Evolutionary conservation across 371 early-diverging fungal species (phyloP).

Genomic region (Nematocida major): DNA sequence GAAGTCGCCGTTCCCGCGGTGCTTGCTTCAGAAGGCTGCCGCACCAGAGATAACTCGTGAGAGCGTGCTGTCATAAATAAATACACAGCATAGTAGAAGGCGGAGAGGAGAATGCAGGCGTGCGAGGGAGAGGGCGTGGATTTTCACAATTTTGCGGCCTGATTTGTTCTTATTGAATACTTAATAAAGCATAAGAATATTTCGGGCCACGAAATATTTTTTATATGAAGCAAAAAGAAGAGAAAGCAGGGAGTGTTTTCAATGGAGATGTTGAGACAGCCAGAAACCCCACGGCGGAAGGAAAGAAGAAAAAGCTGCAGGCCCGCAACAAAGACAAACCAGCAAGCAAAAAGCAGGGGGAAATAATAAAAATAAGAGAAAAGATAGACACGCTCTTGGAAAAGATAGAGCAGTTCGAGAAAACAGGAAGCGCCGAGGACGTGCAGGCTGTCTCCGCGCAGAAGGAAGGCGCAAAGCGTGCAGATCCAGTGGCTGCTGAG

Average conservation of each 20-base stretch:
- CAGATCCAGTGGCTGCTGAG: no score
- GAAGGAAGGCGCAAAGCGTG: no score
- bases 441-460: no score
- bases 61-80: conserved; percentile 69
- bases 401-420: conserved; percentile 5
- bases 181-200: conserved; percentile 8
- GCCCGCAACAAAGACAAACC: neutral
- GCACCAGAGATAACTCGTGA: no score
- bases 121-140: conserved; percentile 69
- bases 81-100: conserved; percentile 72
- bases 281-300: neutral
- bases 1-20: no score
- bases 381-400: conserved; percentile 26
- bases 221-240: conserved; percentile 24
- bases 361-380: conserved; percentile 18
- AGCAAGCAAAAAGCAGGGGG: neutral
- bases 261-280: neutral
- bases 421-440: neutral
- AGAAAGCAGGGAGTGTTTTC: neutral
- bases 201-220: conserved; percentile 17
- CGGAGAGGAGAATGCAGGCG: no score
- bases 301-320: neutral
- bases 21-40: no score
- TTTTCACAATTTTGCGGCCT: conserved; percentile 67
- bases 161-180: conserved; percentile 69